Evolutionary conservation across 2,329 filamentous ascomycete genomes (phyloP), one percentile per base, ranked within the genome.

Genomic region (Tolypocladium amazonense): DNA sequence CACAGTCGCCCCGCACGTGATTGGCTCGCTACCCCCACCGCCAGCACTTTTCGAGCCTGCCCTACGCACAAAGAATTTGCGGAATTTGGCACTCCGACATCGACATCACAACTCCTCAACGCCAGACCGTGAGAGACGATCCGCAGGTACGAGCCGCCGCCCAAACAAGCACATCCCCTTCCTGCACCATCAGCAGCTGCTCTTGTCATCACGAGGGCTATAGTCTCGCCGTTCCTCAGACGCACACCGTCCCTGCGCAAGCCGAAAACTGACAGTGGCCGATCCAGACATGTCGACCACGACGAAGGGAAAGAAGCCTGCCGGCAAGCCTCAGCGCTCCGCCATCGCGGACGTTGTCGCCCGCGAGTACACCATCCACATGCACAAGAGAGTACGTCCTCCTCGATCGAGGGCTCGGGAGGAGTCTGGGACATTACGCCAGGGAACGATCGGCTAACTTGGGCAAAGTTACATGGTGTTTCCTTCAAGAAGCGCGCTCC

Each of bases 401-500:
- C 54, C 47, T 58, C 63, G 56, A 56, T 39, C 57, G 59, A 60
- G 52, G 56, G 62, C 61, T 64, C 61, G 59, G 56, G 60, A 20
- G n/a, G 52, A 62, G 38, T 33, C 33, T 53, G 18, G 18, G 50
- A 23, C 5, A n/a, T 12, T 30, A n/a, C 30, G 18, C 30, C 9
- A 52, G 53, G 27, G 43, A 50, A 11, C 23, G 27, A n/a, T 63
- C 66, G 55, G 56, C 64, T 65, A 61, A 65, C 64, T n/a, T 43
- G 35, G 25, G 41, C 58, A 67, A 79, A 97, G 94, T 83, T 97
- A 77, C 92, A 97, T 82, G 94, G 94, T 80, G 90, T 94, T 69
- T 86, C 85, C 77, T 99, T 99, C 92, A 99, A 99, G 90, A 97
- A 99, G 91, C 87, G 94, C 77, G 95, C 95, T 77, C 94, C 94